Evolutionary conservation across 371 early-diverging fungal genomes (phyloP), one percentile per base, ranked within the genome.

Genomic region (Choanephora cucurbitarum): DNA sequence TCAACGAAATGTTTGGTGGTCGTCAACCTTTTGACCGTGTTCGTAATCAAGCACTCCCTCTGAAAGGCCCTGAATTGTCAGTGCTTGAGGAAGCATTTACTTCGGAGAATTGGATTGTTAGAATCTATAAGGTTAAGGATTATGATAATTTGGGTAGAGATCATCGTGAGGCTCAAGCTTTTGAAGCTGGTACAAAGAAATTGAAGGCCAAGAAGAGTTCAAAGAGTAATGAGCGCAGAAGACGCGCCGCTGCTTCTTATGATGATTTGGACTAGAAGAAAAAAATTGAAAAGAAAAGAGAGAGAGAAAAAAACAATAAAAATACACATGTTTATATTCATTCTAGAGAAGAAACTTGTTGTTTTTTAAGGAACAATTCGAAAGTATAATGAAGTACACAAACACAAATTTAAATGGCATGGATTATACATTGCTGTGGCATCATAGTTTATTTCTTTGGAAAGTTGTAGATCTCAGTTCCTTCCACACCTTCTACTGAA

Each of bases 51-150:
- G 71, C 75, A 18, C 80, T 97, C 52, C 90, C 93, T 1, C 62
- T 78, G 1, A 85, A 86, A 54, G 85, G 88, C 3, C 93, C 97
- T 34, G 87, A 88, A 43, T 75, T 99, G 31, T 81, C 82, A 22
- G 88, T 87, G 17, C 61, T 99, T 48, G 98, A 97, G 44, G 99
- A 99, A 73, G 96, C 91, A 1, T 95, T 82, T 60, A 92, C 94
- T 15, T 83, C 91, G 0, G 89, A 91, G 66, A 90, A 95, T 77
- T 92, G 95, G 91, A 91, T 97, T 70, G 97, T 96, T n/a, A 83
- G 99, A 37, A 93, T 99, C 53, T 99, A 94, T 79, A 88, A 93
- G 66, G 96, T 97, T 66, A 96, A 97, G 72, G 85, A 90, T 32
- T 82, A 90, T 43, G 99, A 99, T 70, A 88, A 85, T 66, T 71